Percentiles rank a stretch among this genome's conserved stretches.
Evolutionary conservation across 805 yeast genomes (phyloP).

Genomic region (Lachancea fermentati): DNA sequence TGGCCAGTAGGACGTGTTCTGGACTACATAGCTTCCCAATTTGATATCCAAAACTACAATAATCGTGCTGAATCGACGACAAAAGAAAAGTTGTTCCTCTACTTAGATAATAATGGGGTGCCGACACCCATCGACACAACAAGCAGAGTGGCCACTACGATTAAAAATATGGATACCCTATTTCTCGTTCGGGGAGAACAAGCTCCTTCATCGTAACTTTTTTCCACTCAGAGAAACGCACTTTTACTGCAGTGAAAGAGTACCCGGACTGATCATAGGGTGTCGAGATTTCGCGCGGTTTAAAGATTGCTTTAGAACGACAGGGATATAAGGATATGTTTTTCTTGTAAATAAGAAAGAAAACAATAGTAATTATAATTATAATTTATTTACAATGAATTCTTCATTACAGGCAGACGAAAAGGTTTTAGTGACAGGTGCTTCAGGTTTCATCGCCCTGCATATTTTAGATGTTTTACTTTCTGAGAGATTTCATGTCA

Average conservation of each 20-base stretch:
- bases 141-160: constrained; percentile 17
- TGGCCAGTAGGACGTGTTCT: constrained; percentile 33
- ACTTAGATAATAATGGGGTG: constrained; percentile 13
- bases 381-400: neutral
- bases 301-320: constrained; percentile 1
- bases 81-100: constrained; percentile 24
- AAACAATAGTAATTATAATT: too few species aligned
- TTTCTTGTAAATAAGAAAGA: neutral
- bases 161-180: constrained; percentile 22
- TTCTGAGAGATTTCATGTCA: constrained; percentile 36
- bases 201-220: neutral
- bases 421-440: constrained; percentile 42
- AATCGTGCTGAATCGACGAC: constrained; percentile 10
- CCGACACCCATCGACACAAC: constrained; percentile 10
- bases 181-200: constrained; percentile 27
- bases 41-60: constrained; percentile 23
- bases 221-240: too few species aligned
- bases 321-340: too few species aligned
- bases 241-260: too few species aligned
- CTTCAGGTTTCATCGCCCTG: constrained; percentile 46
- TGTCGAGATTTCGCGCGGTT: constrained; percentile 1
- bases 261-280: too few species aligned
- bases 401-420: constrained; percentile 1
- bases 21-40: constrained; percentile 25
- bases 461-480: constrained; percentile 38